phyloP scores from a whole-genome alignment of 2,329 filamentous ascomycete genomes.

The Colletotrichum chlorophyti region DNA sequence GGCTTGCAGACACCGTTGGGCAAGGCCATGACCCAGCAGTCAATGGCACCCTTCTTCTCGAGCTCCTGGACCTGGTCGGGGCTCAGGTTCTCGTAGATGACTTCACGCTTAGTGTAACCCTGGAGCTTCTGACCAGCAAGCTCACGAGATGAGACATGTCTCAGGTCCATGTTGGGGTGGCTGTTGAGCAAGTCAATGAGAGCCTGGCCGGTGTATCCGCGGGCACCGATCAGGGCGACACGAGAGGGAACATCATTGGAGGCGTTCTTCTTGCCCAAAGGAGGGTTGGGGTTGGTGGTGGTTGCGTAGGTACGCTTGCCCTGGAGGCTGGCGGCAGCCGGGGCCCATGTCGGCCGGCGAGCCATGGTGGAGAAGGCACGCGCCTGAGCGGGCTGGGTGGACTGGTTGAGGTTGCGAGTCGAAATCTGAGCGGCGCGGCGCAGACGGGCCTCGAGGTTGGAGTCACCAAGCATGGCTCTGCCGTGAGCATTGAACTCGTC shows the following conservation, averaged over 20 bases:
- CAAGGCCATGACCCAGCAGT: constrained; percentile 97
- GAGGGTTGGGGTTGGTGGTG: constrained; percentile 86
- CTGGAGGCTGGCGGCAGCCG: constrained; percentile 22
- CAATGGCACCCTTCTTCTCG: constrained; percentile 83
- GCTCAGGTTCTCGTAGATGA: constrained; percentile 89
- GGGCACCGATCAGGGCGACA: constrained; percentile 87
- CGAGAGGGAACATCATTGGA: constrained; percentile 76
- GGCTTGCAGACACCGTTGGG: constrained; percentile 96
- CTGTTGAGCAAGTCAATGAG: constrained; percentile 86
- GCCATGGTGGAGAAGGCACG: constrained; percentile 72
- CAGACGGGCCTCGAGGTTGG: constrained; percentile 86
- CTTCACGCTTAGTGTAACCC: constrained; percentile 89
- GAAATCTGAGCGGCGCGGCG: constrained; percentile 78
- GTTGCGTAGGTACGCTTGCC: constrained; percentile 43
- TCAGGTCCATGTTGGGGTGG: constrained; percentile 89
- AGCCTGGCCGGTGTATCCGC: constrained; percentile 93
- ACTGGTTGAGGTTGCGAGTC: constrained; percentile 54
- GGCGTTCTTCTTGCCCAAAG: constrained; percentile 85
- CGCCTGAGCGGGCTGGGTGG: constrained; percentile 30
- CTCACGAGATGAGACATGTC: constrained; percentile 92
- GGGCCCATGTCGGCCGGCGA: constrained; percentile 41
- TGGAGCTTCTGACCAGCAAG: constrained; percentile 85
- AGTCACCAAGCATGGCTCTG: constrained; percentile 85
- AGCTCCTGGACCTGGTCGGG: constrained; percentile 87
- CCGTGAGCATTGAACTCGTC: constrained; percentile 85